A percentile compares a stretch with the other conserved stretches of the same genome.
Conservation (phyloP, 2,329 filamentous ascomycete genomes). For the Penicillium brevicompactum region DNA sequence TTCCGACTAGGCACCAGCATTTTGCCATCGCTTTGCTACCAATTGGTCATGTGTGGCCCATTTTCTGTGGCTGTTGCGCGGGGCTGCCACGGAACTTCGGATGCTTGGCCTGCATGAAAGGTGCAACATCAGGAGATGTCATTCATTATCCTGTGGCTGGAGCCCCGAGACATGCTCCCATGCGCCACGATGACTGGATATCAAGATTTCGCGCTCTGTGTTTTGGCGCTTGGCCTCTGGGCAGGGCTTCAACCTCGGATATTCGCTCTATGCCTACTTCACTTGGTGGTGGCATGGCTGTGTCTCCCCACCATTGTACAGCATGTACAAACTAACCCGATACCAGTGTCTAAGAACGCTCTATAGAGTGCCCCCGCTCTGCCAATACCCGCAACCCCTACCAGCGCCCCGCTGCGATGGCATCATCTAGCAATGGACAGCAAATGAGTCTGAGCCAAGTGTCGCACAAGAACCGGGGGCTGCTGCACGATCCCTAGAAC, state of each 20-base stretch:
- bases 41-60: neutral
- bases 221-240: neutral
- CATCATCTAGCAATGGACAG: constrained; percentile 10
- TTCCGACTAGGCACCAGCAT: constrained; percentile 21
- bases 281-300: neutral
- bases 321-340: neutral
- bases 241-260: neutral
- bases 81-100: constrained; percentile 1
- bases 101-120: constrained; percentile 18
- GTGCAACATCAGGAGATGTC: constrained; percentile 17
- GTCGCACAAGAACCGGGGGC: constrained; percentile 15
- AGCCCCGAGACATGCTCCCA: constrained; percentile 5
- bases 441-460: constrained; percentile 23
- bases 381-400: neutral
- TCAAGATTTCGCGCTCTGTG: neutral
- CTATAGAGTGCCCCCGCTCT: constrained; percentile 3
- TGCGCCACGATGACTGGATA: constrained; percentile 19
- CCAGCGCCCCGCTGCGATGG: constrained; percentile 11
- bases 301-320: neutral
- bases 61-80: constrained; percentile 2
- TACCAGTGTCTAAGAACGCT: neutral
- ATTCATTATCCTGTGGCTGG: constrained; percentile 16
- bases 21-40: constrained; percentile 1
- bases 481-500: constrained; percentile 7
- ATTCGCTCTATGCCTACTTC: neutral